Conservation (phyloP, 2,329 filamentous ascomycete genomes). For the Raffaelea ambrosiae region DNA sequence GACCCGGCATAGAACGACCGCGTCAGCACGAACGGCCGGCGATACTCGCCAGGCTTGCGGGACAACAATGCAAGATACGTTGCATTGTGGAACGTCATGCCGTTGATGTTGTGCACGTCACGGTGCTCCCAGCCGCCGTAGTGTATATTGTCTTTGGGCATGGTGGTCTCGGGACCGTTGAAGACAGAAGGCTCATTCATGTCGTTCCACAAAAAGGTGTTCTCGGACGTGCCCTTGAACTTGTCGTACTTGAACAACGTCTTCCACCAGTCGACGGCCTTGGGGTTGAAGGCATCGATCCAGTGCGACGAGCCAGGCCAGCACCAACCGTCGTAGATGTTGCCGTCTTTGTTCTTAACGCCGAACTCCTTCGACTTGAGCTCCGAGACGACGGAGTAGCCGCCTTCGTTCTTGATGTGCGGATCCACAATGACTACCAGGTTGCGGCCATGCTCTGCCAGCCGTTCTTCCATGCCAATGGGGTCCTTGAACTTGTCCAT, state of each 20-base stretch:
- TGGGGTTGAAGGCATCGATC: constrained; percentile 95
- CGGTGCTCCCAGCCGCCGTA: constrained; percentile 90
- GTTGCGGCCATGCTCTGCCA: constrained; percentile 79
- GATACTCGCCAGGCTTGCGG: constrained; percentile 76
- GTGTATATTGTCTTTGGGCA: constrained; percentile 98
- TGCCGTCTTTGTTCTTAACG: constrained; percentile 82
- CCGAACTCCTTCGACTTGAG: constrained; percentile 77
- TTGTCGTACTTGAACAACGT: constrained; percentile 76
- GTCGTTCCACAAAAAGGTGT: constrained; percentile 96
- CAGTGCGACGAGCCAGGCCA: constrained; percentile 97
- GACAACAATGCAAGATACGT: constrained; percentile 78
- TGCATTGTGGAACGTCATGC: constrained; percentile 90
- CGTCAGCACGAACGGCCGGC: constrained; percentile 86
- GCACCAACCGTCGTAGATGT: constrained; percentile 93
- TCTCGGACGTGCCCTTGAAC: constrained; percentile 79
- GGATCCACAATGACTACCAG: constrained; percentile 93
- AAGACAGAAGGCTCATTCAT: constrained; percentile 99
- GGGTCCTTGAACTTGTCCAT: constrained; percentile 80
- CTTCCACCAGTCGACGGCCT: constrained; percentile 85
- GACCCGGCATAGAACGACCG: constrained; percentile 87
- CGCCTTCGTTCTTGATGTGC: constrained; percentile 87
- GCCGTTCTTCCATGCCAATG: constrained; percentile 76
- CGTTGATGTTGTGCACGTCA: constrained; percentile 92
- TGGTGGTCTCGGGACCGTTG: constrained; percentile 95
- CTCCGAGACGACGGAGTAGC: constrained; percentile 70